A percentile compares a stretch with the other conserved stretches of the same genome.
phyloP scores from a whole-genome alignment of 371 early-diverging fungal genomes.

The Mortierella sp. region DNA sequence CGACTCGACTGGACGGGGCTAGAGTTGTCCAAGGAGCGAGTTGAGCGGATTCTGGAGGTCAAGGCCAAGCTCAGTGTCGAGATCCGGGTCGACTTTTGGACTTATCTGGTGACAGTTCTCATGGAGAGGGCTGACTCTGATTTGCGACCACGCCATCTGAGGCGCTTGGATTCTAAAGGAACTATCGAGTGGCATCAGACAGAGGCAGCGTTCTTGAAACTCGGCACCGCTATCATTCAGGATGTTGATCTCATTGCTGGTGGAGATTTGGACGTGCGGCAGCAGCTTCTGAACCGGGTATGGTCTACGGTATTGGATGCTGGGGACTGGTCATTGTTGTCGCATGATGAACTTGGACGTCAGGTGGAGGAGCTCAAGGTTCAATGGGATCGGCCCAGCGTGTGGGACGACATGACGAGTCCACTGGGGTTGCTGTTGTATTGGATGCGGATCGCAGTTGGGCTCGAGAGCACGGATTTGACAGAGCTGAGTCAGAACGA shows the following conservation, averaged over 20 bases:
- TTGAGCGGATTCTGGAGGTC: conserved; percentile 30
- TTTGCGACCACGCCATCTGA: conserved; percentile 22
- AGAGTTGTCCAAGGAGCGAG: conserved; percentile 23
- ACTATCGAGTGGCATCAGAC: conserved; percentile 32
- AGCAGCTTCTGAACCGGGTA: conserved; percentile 30
- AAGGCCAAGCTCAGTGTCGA: conserved; percentile 23
- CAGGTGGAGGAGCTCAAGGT: conserved; percentile 28
- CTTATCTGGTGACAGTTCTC: conserved; percentile 33
- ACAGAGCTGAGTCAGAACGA: conserved; percentile 18
- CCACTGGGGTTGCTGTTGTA: conserved; percentile 43
- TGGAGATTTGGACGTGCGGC: conserved; percentile 30
- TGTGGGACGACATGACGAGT: conserved; percentile 35
- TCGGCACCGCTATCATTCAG: conserved; percentile 36
- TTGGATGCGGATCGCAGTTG: conserved; percentile 52
- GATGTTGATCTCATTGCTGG: conserved; percentile 27
- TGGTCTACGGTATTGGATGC: conserved; percentile 34
- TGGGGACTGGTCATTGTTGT: conserved; percentile 31
- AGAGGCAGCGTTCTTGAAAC: conserved; percentile 28
- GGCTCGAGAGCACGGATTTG: conserved; percentile 31
- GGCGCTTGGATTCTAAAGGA: conserved; percentile 3
- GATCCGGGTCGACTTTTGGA: conserved; percentile 45
- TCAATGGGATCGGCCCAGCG: conserved; percentile 33
- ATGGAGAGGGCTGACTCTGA: conserved; percentile 44
- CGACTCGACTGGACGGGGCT: conserved; percentile 48
- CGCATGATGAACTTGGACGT: conserved; percentile 10